Percentiles rank a stretch among this genome's conserved stretches.
These are phyloP conservation scores for Colletotrichum falcatum DNA, from an alignment of 2,329 filamentous ascomycete species.

Conservation along the genomic window DNA sequence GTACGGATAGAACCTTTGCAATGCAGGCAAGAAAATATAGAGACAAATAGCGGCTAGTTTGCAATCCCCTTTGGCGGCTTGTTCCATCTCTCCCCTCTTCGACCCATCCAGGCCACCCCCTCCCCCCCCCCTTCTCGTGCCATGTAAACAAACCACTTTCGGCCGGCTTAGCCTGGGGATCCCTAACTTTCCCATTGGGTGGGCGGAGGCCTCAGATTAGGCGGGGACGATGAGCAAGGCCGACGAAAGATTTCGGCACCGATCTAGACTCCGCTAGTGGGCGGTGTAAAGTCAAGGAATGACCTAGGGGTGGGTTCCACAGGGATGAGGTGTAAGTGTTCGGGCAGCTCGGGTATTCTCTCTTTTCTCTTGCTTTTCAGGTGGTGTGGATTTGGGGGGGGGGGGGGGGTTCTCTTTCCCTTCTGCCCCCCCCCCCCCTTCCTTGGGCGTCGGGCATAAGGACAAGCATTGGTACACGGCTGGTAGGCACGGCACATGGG, in stretches of 20 bases:
- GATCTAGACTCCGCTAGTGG: neutral
- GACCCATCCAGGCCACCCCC: neutral
- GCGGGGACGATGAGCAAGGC: neutral
- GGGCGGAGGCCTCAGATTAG: conserved; percentile 17
- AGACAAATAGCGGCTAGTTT: conserved; percentile 5
- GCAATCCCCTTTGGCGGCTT: conserved; percentile 6
- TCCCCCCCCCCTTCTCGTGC: neutral
- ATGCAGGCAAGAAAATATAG: neutral
- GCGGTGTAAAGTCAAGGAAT: neutral
- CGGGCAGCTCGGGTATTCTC: neutral
- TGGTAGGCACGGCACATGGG: neutral
- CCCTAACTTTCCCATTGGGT: conserved; percentile 14
- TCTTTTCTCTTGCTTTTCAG: conserved; percentile 13
- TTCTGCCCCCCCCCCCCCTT: neutral
- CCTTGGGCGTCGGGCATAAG: neutral
- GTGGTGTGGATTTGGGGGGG: no score
- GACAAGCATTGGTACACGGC: neutral
- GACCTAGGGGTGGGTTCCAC: neutral
- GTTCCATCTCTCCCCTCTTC: neutral
- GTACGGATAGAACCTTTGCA: neutral
- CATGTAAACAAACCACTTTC: conserved; percentile 10
- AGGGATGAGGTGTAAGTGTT: neutral
- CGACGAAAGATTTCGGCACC: neutral
- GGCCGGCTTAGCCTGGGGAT: conserved; percentile 26
- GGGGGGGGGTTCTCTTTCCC: neutral